Conservation (phyloP, 129 eudicot species). For the Escallonia herrerae region DNA sequence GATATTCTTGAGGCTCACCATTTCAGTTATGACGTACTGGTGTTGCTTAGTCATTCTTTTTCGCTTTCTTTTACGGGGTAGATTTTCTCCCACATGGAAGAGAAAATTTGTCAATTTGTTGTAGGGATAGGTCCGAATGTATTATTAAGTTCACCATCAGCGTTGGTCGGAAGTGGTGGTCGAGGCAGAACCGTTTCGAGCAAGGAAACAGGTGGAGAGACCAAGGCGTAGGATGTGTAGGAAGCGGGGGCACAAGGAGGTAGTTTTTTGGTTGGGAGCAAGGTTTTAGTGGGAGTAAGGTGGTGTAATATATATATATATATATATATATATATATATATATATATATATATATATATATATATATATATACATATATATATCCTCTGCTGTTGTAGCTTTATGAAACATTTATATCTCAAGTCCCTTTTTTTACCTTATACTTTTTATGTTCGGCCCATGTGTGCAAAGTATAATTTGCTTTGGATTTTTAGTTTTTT, state of each 20-base stretch:
- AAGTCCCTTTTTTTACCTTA: neutral
- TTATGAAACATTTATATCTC: neutral
- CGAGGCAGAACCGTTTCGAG: neutral
- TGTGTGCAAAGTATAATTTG: no score
- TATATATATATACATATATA: neutral
- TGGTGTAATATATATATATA: neutral
- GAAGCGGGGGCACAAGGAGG: no score
- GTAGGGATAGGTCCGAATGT: neutral
- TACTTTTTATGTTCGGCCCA: neutral
- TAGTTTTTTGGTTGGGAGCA: neutral
- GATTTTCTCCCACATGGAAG: neutral
- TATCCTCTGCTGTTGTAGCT: neutral
- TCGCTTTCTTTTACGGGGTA: constrained; percentile 4
- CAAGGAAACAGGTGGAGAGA: neutral
- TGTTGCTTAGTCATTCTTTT: neutral
- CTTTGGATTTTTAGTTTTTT: no score
- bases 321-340: neutral
- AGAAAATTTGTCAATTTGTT: neutral
- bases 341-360: no score
- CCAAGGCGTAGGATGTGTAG: no score
- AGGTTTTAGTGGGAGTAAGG: neutral
- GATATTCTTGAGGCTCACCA: constrained; percentile 39
- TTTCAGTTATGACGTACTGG: constrained; percentile 13
- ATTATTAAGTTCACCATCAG: neutral
- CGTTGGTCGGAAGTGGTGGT: neutral